Conservation (phyloP, 169 alveolate genomes). For the Babesia caballi region DNA sequence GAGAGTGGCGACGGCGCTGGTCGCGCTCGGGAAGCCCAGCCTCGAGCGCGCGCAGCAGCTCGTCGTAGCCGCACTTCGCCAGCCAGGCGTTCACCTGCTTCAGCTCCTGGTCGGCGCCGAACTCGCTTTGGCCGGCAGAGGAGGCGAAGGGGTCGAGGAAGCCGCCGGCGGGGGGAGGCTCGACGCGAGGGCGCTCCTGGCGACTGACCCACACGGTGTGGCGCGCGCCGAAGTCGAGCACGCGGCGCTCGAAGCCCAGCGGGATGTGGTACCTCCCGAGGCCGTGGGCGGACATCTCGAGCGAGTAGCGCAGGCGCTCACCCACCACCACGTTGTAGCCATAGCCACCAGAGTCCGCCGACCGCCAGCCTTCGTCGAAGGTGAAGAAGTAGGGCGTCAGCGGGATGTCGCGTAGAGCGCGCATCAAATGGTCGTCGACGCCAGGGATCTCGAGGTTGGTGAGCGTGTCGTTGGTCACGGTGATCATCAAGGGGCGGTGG, state of each 20-base stretch:
- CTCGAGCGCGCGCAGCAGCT: slow-evolving; percentile 6
- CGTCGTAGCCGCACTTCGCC: slow-evolving; percentile 14
- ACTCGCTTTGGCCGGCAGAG: neutral
- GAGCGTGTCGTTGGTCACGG: slow-evolving; percentile 49
- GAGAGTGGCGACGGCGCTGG: neutral
- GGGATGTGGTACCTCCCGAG: slow-evolving; percentile 22
- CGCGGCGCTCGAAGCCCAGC: slow-evolving; percentile 26
- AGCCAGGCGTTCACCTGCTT: slow-evolving; percentile 20
- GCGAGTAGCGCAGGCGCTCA: slow-evolving; percentile 12
- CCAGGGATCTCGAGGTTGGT: slow-evolving; percentile 41
- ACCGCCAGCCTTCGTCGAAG: neutral
- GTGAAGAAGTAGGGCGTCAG: slow-evolving; percentile 28
- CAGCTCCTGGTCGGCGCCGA: slow-evolving; percentile 18
- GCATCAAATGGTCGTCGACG: slow-evolving; percentile 24
- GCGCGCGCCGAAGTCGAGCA: slow-evolving; percentile 28
- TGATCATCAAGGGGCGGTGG: slow-evolving; percentile 29
- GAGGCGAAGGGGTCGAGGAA: neutral
- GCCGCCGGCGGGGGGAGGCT: slow-evolving; percentile 15
- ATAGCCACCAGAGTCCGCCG: neutral
- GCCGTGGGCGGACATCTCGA: neutral
- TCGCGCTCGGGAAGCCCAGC: neutral
- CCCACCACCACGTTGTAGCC: slow-evolving; percentile 9
- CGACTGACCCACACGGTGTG: slow-evolving; percentile 5
- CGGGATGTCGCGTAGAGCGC: slow-evolving; percentile 27
- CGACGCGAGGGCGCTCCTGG: neutral